phyloP scores from a whole-genome alignment of 345 rosid species.

The Pistacia atlantica region DNA sequence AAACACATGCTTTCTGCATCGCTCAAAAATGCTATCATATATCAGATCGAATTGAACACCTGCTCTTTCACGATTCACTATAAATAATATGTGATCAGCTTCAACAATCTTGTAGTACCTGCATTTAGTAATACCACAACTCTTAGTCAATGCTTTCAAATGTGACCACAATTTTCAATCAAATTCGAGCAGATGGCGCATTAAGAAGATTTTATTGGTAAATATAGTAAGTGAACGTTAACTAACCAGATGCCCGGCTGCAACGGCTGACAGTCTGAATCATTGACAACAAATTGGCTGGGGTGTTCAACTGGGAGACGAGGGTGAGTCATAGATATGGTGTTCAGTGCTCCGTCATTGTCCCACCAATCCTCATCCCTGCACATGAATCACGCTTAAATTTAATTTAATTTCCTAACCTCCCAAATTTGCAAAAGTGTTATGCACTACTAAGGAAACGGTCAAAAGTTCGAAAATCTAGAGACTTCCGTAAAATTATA shows the following conservation, averaged over 20 bases:
- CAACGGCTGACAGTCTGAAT: constrained; percentile 64
- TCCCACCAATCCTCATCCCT: constrained; percentile 98
- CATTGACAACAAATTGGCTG: constrained; percentile 45
- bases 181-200: background rate
- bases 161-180: background rate
- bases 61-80: constrained; percentile 86
- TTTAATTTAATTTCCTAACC: background rate
- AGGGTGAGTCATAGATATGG: constrained; percentile 95
- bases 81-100: constrained; percentile 84
- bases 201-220: background rate
- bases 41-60: constrained; percentile 86
- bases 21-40: constrained; percentile 89
- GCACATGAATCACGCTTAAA: constrained; percentile 14
- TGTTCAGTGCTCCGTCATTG: constrained; percentile 95
- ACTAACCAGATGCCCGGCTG: constrained; percentile 93
- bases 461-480: background rate
- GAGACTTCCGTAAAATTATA: constrained; percentile 1
- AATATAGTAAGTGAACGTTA: background rate
- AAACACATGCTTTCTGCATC: constrained; percentile 85
- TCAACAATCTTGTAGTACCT: constrained; percentile 96
- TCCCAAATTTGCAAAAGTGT: background rate
- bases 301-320: constrained; percentile 79
- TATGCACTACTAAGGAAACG: background rate
- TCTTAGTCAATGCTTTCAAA: background rate
- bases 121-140: constrained; percentile 11